phyloP scores from a whole-genome alignment of 441 rosid species.

The Francoa sonchifolia region DNA sequence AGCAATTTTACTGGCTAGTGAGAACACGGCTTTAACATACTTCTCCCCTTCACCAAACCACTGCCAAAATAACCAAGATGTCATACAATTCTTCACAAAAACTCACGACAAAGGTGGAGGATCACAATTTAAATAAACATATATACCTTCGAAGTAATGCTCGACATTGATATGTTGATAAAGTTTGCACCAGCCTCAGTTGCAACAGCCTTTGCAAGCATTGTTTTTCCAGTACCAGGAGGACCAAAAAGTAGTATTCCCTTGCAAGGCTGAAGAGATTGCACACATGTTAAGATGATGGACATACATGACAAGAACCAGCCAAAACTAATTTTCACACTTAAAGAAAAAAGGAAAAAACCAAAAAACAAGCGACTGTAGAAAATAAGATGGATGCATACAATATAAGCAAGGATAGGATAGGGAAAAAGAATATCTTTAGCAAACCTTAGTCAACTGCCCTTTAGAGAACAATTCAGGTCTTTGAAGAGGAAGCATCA shows the following conservation, averaged over 20 bases:
- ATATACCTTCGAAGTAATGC: slow-evolving; percentile 91
- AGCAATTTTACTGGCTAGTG: slow-evolving; percentile 97
- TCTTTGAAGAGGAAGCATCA: slow-evolving; percentile 99
- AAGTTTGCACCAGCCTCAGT: slow-evolving; percentile 99
- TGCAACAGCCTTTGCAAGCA: slow-evolving; percentile 99
- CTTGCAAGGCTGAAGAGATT: slow-evolving; percentile 63
- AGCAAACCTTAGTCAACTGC: slow-evolving; percentile 88
- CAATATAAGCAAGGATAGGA: too few species aligned
- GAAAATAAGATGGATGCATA: too few species aligned
- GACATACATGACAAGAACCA: slow-evolving; percentile 2
- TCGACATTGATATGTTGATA: slow-evolving; percentile 98
- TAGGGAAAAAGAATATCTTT: too few species aligned
- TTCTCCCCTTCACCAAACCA: slow-evolving; percentile 99
- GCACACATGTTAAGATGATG: slow-evolving; percentile 5
- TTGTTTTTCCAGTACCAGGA: slow-evolving; percentile 99
- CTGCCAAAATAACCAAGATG: slow-evolving; percentile 34
- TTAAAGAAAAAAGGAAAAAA: background rate
- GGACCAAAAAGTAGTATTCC: slow-evolving; percentile 97
- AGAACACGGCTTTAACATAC: slow-evolving; percentile 93
- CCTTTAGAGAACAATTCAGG: slow-evolving; percentile 96
- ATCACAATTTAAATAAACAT: background rate
- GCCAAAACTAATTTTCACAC: background rate
- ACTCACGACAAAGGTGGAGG: background rate
- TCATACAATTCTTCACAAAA: slow-evolving; percentile 7
- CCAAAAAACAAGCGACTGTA: too few species aligned